phyloP scores from a whole-genome alignment of 169 alveolate species.

The Plasmodium gonderi region DNA sequence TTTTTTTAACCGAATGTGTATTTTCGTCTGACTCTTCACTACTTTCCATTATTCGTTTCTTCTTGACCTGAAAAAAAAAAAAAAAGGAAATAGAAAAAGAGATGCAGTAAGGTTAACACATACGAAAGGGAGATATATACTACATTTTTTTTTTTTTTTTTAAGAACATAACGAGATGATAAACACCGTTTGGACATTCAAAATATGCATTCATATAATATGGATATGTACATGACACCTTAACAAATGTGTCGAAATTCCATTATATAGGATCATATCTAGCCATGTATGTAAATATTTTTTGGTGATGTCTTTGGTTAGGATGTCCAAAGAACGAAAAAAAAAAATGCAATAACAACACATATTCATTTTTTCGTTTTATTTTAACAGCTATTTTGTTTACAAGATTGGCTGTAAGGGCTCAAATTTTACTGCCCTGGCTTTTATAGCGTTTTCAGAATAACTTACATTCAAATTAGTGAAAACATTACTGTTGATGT shows the following conservation, averaged over 20 bases:
- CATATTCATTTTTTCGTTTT: too few species aligned
- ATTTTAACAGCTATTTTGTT: not conserved
- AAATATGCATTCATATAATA: too few species aligned
- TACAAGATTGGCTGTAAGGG: not conserved
- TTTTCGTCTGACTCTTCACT: constrained; percentile 62
- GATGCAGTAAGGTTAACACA: not conserved
- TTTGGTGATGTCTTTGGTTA: too few species aligned
- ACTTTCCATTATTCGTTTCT: constrained; percentile 39
- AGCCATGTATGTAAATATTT: too few species aligned
- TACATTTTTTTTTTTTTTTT: not conserved
- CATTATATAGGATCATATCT: too few species aligned
- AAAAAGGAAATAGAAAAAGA: not conserved
- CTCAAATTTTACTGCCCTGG: not conserved
- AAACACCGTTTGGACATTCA: too few species aligned
- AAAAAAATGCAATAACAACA: too few species aligned
- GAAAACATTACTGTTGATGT: not conserved
- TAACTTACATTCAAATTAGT: constrained; percentile 25
- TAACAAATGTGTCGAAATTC: too few species aligned
- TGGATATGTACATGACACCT: too few species aligned
- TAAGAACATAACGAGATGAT: too few species aligned
- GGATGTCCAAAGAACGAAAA: too few species aligned
- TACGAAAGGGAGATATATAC: not conserved
- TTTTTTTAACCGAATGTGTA: constrained; percentile 13
- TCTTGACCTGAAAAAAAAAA: constrained; percentile 29
- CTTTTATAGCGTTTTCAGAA: not conserved